phyloP scores from a whole-genome alignment of 495 filamentous ascomycete species.

The Xylaria grammica region DNA sequence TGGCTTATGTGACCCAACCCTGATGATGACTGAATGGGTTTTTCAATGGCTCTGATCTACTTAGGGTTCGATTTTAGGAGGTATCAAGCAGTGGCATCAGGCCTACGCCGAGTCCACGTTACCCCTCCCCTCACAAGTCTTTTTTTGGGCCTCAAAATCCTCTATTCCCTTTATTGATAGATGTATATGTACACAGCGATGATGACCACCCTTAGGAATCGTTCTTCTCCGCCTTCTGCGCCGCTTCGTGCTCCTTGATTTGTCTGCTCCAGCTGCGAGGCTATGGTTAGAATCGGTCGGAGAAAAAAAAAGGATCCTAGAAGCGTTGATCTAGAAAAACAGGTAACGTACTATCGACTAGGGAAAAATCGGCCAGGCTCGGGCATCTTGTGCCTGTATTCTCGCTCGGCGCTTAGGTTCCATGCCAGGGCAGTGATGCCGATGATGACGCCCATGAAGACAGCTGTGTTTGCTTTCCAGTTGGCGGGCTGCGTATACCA shows the following conservation, averaged over 20 bases:
- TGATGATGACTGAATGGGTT: too few relatives aligned
- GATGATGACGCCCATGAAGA: slow-evolving; percentile 73
- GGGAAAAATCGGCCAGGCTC: slow-evolving; percentile 89
- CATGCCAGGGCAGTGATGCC: slow-evolving; percentile 76
- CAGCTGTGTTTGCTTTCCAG: slow-evolving; percentile 94
- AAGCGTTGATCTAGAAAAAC: not conserved
- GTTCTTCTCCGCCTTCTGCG: slow-evolving; percentile 56
- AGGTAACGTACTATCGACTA: slow-evolving; percentile 82
- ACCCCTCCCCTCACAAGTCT: too few relatives aligned
- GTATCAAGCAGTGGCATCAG: too few relatives aligned
- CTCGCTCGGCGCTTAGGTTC: slow-evolving; percentile 82
- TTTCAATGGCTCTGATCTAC: too few relatives aligned
- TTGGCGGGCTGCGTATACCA: slow-evolving; percentile 95
- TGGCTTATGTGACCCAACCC: too few relatives aligned
- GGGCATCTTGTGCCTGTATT: slow-evolving; percentile 82
- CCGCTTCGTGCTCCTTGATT: slow-evolving; percentile 84
- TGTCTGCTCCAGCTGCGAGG: slow-evolving; percentile 83
- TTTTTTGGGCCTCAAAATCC: slow-evolving; percentile 2
- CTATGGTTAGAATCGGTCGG: not conserved
- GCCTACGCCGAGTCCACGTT: too few relatives aligned
- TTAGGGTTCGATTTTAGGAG: too few relatives aligned
- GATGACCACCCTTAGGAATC: slow-evolving; percentile 24
- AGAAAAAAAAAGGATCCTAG: not conserved
- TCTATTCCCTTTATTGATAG: slow-evolving; percentile 27
- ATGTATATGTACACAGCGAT: slow-evolving; percentile 41